Conservation (phyloP, 352 stramenopile genomes). For the Albugo laibachii region DNA sequence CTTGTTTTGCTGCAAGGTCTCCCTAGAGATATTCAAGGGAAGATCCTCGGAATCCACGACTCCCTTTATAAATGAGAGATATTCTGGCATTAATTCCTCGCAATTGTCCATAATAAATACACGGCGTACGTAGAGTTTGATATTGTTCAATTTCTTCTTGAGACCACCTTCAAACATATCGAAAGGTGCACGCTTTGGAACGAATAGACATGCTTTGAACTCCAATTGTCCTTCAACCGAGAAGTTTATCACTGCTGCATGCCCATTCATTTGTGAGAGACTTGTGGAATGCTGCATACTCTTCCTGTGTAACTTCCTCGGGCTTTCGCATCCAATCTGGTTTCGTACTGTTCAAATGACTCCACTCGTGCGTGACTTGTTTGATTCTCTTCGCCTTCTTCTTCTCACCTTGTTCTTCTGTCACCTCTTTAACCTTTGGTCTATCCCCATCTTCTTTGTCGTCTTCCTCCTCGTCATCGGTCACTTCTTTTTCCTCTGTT, state of each 20-base stretch:
- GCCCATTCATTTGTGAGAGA: constrained; percentile 98
- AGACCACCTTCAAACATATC: constrained; percentile 98
- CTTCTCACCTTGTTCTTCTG: constrained; percentile 94
- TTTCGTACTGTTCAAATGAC: constrained; percentile 99
- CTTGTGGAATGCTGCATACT: constrained; percentile 99
- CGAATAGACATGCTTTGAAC: constrained; percentile 97
- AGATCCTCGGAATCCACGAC: constrained; percentile 99
- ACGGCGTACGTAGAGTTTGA: constrained; percentile 98
- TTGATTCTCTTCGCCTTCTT: constrained; percentile 96
- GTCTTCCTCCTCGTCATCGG: constrained; percentile 97
- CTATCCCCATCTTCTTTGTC: constrained; percentile 89
- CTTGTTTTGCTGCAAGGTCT: constrained; percentile 99
- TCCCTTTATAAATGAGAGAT: constrained; percentile 97
- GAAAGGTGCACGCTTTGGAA: constrained; percentile 97
- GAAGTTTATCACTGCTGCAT: constrained; percentile 97
- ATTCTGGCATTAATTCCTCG: constrained; percentile 99
- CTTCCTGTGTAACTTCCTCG: constrained; percentile 97
- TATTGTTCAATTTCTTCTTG: constrained; percentile 99
- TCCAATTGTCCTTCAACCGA: constrained; percentile 98
- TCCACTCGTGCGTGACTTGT: constrained; percentile 98
- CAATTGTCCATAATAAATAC: constrained; percentile 99
- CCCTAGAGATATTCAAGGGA: constrained; percentile 99
- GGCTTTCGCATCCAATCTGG: constrained; percentile 99
- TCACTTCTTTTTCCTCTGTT: constrained; percentile 98
- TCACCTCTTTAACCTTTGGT: constrained; percentile 94